Percentiles rank a stretch among this genome's conserved stretches.
Conservation (phyloP, 768 basidiomycete species). For the Boletus reticuloceps region DNA sequence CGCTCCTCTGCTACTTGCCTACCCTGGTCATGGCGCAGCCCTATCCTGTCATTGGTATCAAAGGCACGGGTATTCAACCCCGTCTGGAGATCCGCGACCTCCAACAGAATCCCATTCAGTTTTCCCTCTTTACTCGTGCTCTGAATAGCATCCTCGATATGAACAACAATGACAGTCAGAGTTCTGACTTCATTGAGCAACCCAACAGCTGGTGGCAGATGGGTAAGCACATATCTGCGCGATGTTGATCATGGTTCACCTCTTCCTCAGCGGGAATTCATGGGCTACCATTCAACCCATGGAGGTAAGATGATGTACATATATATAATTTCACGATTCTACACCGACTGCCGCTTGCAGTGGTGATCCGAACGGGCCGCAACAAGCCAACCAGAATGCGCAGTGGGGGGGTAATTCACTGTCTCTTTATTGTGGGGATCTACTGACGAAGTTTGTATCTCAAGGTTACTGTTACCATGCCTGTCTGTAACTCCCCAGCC, state of each 20-base stretch:
- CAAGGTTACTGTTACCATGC: constrained; percentile 20
- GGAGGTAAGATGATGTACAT: constrained; percentile 1
- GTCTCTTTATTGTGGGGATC: neutral
- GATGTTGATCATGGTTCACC: neutral
- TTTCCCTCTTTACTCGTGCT: constrained; percentile 18
- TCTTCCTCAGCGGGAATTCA: constrained; percentile 11
- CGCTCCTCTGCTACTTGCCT: neutral
- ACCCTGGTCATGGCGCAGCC: constrained; percentile 7
- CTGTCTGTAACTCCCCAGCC: neutral
- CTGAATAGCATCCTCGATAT: constrained; percentile 3
- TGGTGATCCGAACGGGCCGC: constrained; percentile 16
- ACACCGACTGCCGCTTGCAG: neutral
- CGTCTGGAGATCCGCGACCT: constrained; percentile 20
- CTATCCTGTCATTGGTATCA: constrained; percentile 7
- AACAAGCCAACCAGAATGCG: constrained; percentile 2
- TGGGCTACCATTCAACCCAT: constrained; percentile 14
- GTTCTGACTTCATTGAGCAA: constrained; percentile 8
- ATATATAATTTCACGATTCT: too few species aligned
- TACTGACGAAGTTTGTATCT: constrained; percentile 1
- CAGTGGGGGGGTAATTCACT: constrained; percentile 6
- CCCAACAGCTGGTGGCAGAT: constrained; percentile 24
- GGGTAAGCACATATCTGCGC: neutral
- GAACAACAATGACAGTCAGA: neutral
- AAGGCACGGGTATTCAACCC: constrained; percentile 2
- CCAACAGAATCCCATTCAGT: constrained; percentile 8